Base-by-base conservation (phyloP, 306 rosid genomes). In the Geum urbanum region DNA sequence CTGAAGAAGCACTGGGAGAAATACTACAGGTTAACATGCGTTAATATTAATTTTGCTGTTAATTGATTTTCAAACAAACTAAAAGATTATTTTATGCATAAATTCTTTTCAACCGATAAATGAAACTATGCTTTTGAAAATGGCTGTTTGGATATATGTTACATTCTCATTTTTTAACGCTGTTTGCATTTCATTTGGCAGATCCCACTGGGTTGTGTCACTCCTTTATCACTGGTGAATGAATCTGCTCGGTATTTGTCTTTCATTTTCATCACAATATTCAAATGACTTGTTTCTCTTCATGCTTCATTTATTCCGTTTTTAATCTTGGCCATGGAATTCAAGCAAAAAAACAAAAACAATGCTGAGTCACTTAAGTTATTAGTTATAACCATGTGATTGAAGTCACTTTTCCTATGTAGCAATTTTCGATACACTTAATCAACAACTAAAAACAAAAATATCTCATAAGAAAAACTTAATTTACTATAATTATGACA, bases 1-100 rank as follows among this genome's bases (percentile, higher is more conserved):
- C 96, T 19, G 96, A 89, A 83, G 97, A 91, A 82, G 95, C 99
- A 64, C 78, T 95, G 68, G 96, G 87, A 55, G 91, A 91, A 82
- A 58, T 87, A 76, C 96, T 95, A 72, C 88, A 95, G 97, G 97
- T 95, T 60, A 74, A 79, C 61, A 59, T 58, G 15, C 58, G 51
- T 66, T 43, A 12, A 20, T 43, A 49, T 71, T 43, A 16, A 67
- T 20, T 63, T 69, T 44, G 66, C 40, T 32, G 53, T 49, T 13
- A 9, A 6, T 16, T 57, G 46, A 47, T 44, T 18, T 71, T 58
- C 46, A 11, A 18, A 24, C 18, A 48, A 44, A 18, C 61, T 35
- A 14, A 46, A 15, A 46, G 11, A 4, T 22, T 59, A 48, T 22
- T 57, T 0, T 4, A 3, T 12, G 24, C n/a, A 24, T 24, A 2